Evolutionary conservation across 2,329 filamentous ascomycete genomes (phyloP), one percentile per base, ranked within the genome.

Genomic region (Xylariaceae sp.): DNA sequence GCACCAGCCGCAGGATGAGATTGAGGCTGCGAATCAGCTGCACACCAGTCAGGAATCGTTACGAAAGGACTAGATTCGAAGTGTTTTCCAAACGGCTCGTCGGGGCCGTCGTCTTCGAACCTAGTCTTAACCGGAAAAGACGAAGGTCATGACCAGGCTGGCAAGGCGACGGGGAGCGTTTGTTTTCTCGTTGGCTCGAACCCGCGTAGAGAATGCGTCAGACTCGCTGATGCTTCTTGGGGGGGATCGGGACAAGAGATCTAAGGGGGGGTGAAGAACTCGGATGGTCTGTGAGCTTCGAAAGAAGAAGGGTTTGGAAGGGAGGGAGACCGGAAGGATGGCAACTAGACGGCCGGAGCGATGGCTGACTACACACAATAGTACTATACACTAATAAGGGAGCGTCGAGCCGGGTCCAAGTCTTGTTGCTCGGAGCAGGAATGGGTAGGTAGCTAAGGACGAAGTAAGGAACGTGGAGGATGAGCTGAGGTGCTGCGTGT

Each of bases 221-320:
- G 68, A 64, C 68, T 70, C 45, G 66, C 68, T 70, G 67, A 58
- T 66, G 65, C 67, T 65, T 55, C 65, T 64, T 60, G 51, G 62
- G 57, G 62, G 57, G 55, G 49, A 51, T 51, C 51, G 39, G 42
- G 51, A 57, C 55, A 42, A 55, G 52, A 57, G 59, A 57, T 37
- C 49, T 51, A 62, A 56, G 60, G 61, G 61, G 63, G 60, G 37
- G 58, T 58, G 54, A 62, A 61, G 62, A 66, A 62, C 62, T 48
- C 35, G 30, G 35, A 54, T 35, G 44, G 35, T 44, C 18, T 34
- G 45, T 17, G 50, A 58, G 57, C 44, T 30, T 52, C 56, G 58
- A 61, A 56, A 61, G 13, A 47, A 45, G 42, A n/a, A 47, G 9
- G 49, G 51, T 30, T 30, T 45, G 42, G 42, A 45, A 57, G 15